A percentile compares a stretch with the other conserved stretches of the same genome.
These are phyloP conservation scores for Cinnamomum micranthum DNA, from an alignment of 164 flowering plant genomes.

Conservation along the genomic window DNA sequence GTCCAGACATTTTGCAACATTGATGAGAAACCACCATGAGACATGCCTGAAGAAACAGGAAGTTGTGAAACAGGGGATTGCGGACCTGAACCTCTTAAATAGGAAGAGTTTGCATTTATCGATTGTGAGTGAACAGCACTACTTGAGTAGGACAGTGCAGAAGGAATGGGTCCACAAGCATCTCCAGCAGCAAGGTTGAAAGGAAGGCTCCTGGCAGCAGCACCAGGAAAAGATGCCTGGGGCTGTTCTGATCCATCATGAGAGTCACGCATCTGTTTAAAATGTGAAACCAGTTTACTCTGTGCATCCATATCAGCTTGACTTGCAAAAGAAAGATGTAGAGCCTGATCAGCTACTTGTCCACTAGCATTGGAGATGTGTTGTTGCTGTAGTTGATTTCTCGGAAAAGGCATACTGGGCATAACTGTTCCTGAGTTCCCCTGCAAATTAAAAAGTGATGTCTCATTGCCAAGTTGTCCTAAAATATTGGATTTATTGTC, in stretches of 20 bases:
- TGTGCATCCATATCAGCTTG: conserved; percentile 11
- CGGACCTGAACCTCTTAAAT: conserved; percentile 28
- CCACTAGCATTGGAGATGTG: conserved; percentile 29
- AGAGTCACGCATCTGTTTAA: conserved; percentile 23
- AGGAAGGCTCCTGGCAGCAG: conserved; percentile 20
- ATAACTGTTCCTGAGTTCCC: conserved; percentile 30
- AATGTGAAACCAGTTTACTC: conserved; percentile 25
- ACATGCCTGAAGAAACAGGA: conserved; percentile 22
- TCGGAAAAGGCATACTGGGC: conserved; percentile 27
- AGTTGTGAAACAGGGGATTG: conserved; percentile 32
- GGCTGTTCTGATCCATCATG: conserved; percentile 28
- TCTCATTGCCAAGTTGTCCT: conserved; percentile 28
- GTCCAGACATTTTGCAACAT: conserved; percentile 41
- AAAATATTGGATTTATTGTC: conserved; percentile 25
- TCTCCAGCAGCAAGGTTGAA: conserved; percentile 27
- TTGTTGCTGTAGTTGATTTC: conserved; percentile 42
- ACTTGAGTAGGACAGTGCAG: background rate
- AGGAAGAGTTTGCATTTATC: conserved; percentile 17
- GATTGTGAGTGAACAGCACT: conserved; percentile 19
- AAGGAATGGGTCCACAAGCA: background rate
- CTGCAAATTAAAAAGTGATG: conserved; percentile 20
- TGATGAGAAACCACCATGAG: conserved; percentile 40
- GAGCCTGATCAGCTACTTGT: conserved; percentile 28
- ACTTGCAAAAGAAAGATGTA: conserved; percentile 23
- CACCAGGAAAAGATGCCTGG: conserved; percentile 26